A percentile compares a stretch with the other conserved stretches of the same genome.
phyloP scores from a whole-genome alignment of 768 basidiomycete genomes.

The Hygrophoropsis aurantiaca region DNA sequence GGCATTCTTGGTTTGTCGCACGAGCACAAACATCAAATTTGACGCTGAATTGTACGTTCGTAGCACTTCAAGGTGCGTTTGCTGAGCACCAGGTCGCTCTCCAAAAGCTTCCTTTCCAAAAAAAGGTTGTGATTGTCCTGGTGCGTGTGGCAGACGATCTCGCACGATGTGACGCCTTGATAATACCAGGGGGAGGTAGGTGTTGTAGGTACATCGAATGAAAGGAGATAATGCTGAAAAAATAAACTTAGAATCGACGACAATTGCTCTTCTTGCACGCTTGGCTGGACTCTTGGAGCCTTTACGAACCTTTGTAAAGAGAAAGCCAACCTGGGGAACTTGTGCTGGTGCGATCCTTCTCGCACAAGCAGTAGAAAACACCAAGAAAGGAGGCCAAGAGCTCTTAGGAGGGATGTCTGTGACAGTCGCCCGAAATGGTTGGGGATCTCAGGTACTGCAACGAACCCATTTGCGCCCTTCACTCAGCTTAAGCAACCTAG shows the following conservation, averaged over 20 bases:
- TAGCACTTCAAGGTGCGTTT: slow-evolving; percentile 94
- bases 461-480: not conserved
- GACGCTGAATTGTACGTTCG: not conserved
- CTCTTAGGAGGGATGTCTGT: slow-evolving; percentile 79
- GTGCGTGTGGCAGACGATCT: slow-evolving; percentile 82
- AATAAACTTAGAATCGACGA: slow-evolving; percentile 80
- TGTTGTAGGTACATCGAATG: slow-evolving; percentile 2
- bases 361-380: slow-evolving; percentile 67
- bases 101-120: slow-evolving; percentile 50
- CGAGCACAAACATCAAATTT: no score
- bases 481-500: slow-evolving; percentile 34
- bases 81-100: slow-evolving; percentile 79
- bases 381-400: slow-evolving; percentile 87
- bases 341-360: slow-evolving; percentile 95
- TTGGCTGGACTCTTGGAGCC: slow-evolving; percentile 80
- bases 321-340: slow-evolving; percentile 89
- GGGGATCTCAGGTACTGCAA: slow-evolving; percentile 78
- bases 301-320: slow-evolving; percentile 66
- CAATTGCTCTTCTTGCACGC: slow-evolving; percentile 77
- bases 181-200: slow-evolving; percentile 90
- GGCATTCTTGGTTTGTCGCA: slow-evolving; percentile 51
- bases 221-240: slow-evolving; percentile 1
- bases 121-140: slow-evolving; percentile 47
- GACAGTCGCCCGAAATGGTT: slow-evolving; percentile 84
- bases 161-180: slow-evolving; percentile 72